Conservation (phyloP, 2,329 filamentous ascomycete species). For the Arthrobotrys sinensis region DNA sequence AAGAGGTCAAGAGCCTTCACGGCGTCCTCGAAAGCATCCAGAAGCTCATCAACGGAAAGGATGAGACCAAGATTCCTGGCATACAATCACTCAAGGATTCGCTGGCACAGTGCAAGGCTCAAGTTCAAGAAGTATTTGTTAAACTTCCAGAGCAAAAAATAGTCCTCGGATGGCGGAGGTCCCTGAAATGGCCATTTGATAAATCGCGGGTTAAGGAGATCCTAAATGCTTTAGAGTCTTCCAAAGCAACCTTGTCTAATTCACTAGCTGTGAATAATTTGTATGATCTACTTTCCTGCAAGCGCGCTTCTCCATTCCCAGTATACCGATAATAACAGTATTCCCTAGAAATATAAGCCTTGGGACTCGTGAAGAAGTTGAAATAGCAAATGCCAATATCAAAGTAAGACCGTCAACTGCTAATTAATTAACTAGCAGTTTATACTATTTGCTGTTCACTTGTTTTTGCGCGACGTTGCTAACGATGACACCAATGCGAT, state of each 20-base stretch:
- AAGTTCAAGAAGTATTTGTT: conserved; percentile 7
- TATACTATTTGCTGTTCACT: conserved; percentile 1
- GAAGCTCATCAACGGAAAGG: conserved; percentile 14
- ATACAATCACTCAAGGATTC: conserved; percentile 19
- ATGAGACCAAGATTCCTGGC: conserved; percentile 23
- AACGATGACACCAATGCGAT: conserved; percentile 8
- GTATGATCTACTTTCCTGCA: conserved; percentile 9
- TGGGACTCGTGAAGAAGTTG: conserved; percentile 18
- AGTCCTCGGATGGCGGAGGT: conserved; percentile 46
- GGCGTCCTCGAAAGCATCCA: conserved; percentile 12
- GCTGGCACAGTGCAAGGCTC: conserved; percentile 15
- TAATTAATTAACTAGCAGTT: conserved; percentile 8
- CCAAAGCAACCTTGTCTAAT: conserved; percentile 64
- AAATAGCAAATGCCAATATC: conserved; percentile 18
- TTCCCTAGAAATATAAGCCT: conserved; percentile 10
- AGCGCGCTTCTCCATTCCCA: conserved; percentile 10
- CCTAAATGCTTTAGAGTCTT: conserved; percentile 62
- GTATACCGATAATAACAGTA: conserved; percentile 18
- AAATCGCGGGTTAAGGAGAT: conserved; percentile 63
- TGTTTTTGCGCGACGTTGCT: conserved; percentile 11
- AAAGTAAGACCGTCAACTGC: conserved; percentile 16
- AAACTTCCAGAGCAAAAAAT: conserved; percentile 19
- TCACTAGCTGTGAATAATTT: conserved; percentile 13
- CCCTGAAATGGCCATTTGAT: conserved; percentile 66
- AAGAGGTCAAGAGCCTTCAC: conserved; percentile 20